Base-by-base conservation (phyloP, 345 rosid genomes). In the rapeseed (Brassica napus) region DNA sequence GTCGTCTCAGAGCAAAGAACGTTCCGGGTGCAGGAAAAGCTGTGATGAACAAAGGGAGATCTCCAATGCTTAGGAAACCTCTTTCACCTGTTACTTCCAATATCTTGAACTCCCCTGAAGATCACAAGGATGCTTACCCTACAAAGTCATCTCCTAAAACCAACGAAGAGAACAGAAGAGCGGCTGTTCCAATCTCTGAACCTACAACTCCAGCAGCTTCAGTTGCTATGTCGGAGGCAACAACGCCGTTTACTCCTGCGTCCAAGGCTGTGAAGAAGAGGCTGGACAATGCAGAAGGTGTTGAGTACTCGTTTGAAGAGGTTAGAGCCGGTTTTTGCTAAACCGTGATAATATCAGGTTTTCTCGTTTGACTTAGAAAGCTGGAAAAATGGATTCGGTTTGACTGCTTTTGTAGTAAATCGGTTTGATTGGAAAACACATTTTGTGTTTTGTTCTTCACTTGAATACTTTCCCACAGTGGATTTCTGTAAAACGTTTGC, bases 31-130 rank as follows among this genome's bases (percentile, higher is more conserved):
- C 81, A 18, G 84, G 84, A 6, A 86, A 80, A 73, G 61, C 77
- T 8, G 68, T 37, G 49, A 55, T 39, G n/a, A 60, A 42, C 6
- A 73, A 62, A 82, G 73, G 66, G 8, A 83, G 69, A 65, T 65
- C 90, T 15, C 74, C 78, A 12, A 31, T 75, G 72, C 64, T 65
- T 14, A 83, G 94, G 54, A 86, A 87, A 64, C 90, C 94, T 0
- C 90, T 91, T 37, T 88, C 94, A 64, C 90, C 94, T 4, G 79
- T 91, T 62, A 72, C 90, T 64, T 80, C 84, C 64, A 91, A 89
- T 79, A 86, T 87, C 44, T 77, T 72, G 72, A 83, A 85, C 37
- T 82, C 85, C 65, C 62, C 74, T 12, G 87, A 82, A 81, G 86
- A 77, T 78, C 80, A 86, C 67, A 83, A 73, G 63, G 74, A 39